phyloP scores from a whole-genome alignment of 2,329 filamentous ascomycete genomes.

The Scytalidium sp. region DNA sequence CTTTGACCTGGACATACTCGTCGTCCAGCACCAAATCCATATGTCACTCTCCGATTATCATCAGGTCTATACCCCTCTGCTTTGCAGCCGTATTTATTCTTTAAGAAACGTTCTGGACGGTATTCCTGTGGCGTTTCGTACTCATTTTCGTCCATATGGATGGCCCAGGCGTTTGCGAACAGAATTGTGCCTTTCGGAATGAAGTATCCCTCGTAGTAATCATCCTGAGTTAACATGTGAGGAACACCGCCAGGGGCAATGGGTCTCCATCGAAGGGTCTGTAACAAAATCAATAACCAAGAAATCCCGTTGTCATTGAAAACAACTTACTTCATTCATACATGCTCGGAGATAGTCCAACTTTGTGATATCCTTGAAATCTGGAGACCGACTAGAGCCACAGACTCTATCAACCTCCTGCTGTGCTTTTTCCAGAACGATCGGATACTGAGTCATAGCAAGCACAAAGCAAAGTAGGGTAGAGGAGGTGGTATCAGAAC shows the following conservation, averaged over 20 bases:
- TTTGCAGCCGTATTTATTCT: conserved; percentile 1
- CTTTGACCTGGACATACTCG: conserved; percentile 55
- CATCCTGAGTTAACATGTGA: conserved; percentile 27
- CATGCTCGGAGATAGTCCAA: conserved; percentile 37
- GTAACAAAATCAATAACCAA: too few species aligned
- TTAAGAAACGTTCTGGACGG: conserved; percentile 34
- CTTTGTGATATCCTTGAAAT: conserved; percentile 29
- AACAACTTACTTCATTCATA: conserved; percentile 37
- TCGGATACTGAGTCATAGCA: conserved; percentile 33
- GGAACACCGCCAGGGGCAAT: conserved; percentile 32
- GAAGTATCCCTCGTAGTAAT: conserved; percentile 28
- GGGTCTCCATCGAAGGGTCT: conserved; percentile 36
- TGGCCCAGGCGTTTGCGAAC: conserved; percentile 25
- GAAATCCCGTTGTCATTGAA: too few species aligned
- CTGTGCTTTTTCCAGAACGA: conserved; percentile 33
- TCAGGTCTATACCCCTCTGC: not conserved
- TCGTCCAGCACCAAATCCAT: conserved; percentile 28
- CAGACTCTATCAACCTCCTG: conserved; percentile 35
- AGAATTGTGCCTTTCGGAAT: conserved; percentile 32
- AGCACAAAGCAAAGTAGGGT: conserved; percentile 28
- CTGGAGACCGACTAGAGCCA: conserved; percentile 30
- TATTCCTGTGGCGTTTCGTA: conserved; percentile 39
- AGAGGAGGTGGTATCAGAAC: conserved; percentile 28
- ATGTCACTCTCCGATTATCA: conserved; percentile 23
- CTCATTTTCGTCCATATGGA: conserved; percentile 25